Percentiles rank a stretch among this genome's conserved stretches.
Conservation (phyloP, 257 asterid genomes). For the Linderniella brevidens region DNA sequence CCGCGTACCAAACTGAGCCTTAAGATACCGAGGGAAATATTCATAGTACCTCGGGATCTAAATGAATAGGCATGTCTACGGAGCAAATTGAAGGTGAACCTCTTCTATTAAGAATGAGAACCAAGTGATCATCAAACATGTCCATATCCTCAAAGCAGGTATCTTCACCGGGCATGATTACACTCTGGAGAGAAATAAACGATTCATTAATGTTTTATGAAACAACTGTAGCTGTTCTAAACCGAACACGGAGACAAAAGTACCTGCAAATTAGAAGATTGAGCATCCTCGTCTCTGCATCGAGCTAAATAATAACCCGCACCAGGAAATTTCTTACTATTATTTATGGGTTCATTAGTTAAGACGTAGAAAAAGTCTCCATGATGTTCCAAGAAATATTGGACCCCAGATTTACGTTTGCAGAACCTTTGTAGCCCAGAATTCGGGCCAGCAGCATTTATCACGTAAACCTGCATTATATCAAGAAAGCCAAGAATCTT, state of each 20-base stretch:
- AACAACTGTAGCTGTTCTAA: no score
- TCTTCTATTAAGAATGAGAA: conserved; percentile 55
- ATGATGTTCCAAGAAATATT: conserved; percentile 81
- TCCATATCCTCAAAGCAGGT: conserved; percentile 71
- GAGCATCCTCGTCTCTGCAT: conserved; percentile 43
- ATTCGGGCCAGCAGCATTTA: conserved; percentile 35
- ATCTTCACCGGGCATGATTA: conserved; percentile 45
- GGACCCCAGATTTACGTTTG: conserved; percentile 73
- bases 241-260: no score
- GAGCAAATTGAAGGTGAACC: conserved; percentile 70
- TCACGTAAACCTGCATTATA: conserved; percentile 59
- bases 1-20: background rate
- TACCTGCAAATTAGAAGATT: conserved; percentile 46
- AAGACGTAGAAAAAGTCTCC: conserved; percentile 45
- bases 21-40: background rate
- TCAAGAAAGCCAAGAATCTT: conserved; percentile 12
- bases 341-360: conserved; percentile 53
- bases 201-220: background rate
- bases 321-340: conserved; percentile 18
- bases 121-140: conserved; percentile 58
- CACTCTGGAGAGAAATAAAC: conserved; percentile 24
- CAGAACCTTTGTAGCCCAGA: conserved; percentile 45
- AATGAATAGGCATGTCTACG: conserved; percentile 29
- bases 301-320: conserved; percentile 55
- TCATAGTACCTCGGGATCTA: conserved; percentile 36